Evolutionary conservation across 345 rosid genomes (phyloP).

Genomic region (Eucalyptus pauciflora): DNA sequence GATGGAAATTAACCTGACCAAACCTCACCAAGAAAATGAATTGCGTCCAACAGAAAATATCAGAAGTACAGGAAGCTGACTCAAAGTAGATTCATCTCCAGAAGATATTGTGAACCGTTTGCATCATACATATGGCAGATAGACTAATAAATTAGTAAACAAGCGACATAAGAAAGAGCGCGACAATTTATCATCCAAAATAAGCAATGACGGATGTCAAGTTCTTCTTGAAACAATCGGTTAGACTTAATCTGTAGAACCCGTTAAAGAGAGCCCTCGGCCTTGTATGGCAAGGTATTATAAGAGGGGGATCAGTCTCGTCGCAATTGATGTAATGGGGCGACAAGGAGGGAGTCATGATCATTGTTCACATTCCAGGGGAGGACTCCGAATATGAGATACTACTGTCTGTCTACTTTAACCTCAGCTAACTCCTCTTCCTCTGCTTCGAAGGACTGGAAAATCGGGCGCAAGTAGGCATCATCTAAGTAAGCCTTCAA

Average conservation of each 20-base stretch:
- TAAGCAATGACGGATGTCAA: not conserved
- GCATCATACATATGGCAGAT: not conserved
- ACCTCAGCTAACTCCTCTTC: slow-evolving; percentile 37
- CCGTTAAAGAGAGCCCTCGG: not conserved
- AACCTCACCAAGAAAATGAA: not conserved
- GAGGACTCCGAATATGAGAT: not conserved
- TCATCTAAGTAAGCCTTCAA: slow-evolving; percentile 68
- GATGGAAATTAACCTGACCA: not conserved
- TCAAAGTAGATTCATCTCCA: not conserved
- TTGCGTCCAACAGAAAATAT: not conserved
- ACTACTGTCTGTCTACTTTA: slow-evolving; percentile 18
- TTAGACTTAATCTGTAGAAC: not conserved
- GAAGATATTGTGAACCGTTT: not conserved
- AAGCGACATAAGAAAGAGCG: not conserved
- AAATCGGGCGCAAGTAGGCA: slow-evolving; percentile 92
- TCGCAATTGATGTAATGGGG: not conserved
- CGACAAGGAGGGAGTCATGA: not conserved
- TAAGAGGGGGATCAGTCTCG: not conserved
- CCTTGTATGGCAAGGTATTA: not conserved
- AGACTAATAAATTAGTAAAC: not conserved
- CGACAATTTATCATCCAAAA: not conserved
- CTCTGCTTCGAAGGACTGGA: slow-evolving; percentile 57
- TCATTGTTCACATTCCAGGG: not conserved
- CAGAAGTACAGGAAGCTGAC: not conserved
- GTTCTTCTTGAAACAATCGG: not conserved